Evolutionary conservation across 352 stramenopile genomes (phyloP).

Genomic region (Albugo laibachii): DNA sequence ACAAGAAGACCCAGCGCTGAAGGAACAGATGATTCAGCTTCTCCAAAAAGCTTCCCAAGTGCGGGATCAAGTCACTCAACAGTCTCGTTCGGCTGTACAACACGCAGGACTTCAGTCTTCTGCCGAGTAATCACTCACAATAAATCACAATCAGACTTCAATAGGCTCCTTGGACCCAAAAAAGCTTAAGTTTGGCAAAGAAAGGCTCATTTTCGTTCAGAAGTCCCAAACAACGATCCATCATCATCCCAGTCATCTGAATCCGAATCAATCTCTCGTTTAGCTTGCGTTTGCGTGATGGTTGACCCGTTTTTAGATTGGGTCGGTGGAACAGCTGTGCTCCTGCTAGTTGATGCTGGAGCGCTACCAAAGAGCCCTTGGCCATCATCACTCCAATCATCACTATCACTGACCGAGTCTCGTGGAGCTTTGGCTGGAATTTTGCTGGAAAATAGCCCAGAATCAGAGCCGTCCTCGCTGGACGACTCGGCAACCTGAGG

Average conservation of each 20-base stretch:
- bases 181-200: too few species aligned
- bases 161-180: too few species aligned
- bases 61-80: conserved; percentile 43
- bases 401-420: conserved; percentile 6
- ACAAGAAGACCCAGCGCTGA: conserved; percentile 50
- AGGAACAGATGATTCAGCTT: conserved; percentile 76
- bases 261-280: too few species aligned
- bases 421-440: conserved; percentile 2
- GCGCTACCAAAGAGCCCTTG: conserved; percentile 34
- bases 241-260: too few species aligned
- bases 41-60: conserved; percentile 66
- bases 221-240: too few species aligned
- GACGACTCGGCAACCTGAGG: not conserved
- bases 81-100: conserved; percentile 28
- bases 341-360: not conserved
- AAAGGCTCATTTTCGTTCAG: too few species aligned
- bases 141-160: too few species aligned
- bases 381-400: conserved; percentile 10
- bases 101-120: conserved; percentile 53
- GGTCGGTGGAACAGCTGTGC: not conserved
- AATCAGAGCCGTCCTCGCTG: not conserved
- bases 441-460: not conserved
- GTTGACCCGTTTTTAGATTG: not conserved
- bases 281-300: too few species aligned
- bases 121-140: conserved; percentile 34